phyloP scores from a whole-genome alignment of 2,329 filamentous ascomycete species.

The Sclerotinia minor region DNA sequence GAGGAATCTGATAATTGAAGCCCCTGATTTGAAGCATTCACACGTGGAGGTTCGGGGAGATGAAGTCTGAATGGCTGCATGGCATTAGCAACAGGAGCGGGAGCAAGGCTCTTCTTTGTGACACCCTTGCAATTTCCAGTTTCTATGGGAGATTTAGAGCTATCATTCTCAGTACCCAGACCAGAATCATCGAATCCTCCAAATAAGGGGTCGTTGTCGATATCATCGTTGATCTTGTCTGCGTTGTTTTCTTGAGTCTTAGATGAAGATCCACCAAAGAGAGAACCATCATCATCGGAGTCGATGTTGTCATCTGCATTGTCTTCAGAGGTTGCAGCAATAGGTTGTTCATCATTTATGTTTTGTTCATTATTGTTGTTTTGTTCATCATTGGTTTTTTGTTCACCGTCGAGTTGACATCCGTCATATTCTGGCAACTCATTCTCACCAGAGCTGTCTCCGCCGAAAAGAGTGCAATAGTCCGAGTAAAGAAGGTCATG shows the following conservation, averaged over 20 bases:
- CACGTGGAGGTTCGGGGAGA: neutral
- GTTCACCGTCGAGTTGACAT: too few species aligned
- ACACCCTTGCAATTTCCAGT: neutral
- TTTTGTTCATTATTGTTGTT: too few species aligned
- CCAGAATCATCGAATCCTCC: neutral
- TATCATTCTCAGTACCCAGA: neutral
- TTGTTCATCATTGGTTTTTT: neutral
- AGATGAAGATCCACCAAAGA: neutral
- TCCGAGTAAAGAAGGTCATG: neutral
- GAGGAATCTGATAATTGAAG: neutral
- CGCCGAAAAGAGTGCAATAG: neutral
- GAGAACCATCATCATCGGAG: neutral
- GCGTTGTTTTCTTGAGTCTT: accelerated
- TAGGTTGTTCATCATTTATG: neutral
- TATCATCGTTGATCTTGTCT: neutral
- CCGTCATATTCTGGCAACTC: neutral
- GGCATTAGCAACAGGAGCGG: neutral
- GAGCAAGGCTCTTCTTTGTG: neutral
- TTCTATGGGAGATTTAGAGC: neutral
- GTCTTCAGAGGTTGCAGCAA: neutral
- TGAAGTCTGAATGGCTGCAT: neutral
- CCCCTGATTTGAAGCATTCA: neutral
- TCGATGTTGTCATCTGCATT: neutral
- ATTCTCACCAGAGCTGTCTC: neutral
- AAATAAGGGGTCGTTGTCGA: neutral